These are phyloP conservation scores for Chalara sp. DNA, from an alignment of 2,329 filamentous ascomycete genomes.

Conservation along the genomic window DNA sequence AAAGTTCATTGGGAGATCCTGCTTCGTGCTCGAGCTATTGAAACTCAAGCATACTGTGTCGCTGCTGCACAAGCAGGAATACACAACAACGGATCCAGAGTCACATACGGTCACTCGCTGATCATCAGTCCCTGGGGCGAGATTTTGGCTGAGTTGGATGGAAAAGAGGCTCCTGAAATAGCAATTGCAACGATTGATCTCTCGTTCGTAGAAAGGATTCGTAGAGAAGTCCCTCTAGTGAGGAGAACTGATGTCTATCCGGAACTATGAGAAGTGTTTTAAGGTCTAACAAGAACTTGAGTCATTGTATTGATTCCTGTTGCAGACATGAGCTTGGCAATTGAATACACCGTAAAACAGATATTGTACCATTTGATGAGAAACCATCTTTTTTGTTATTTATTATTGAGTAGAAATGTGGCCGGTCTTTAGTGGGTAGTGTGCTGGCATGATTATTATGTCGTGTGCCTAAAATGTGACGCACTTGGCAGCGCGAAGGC, in stretches of 20 bases:
- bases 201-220: conserved; percentile 8
- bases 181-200: conserved; percentile 8
- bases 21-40: conserved; percentile 11
- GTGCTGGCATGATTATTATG: too few relatives aligned
- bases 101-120: conserved; percentile 12
- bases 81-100: conserved; percentile 8
- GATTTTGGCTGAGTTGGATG: conserved; percentile 6
- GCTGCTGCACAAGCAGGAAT: conserved; percentile 11
- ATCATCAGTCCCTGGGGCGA: conserved; percentile 13
- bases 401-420: too few relatives aligned
- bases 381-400: too few relatives aligned
- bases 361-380: too few relatives aligned
- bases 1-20: conserved; percentile 12
- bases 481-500: too few relatives aligned
- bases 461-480: too few relatives aligned
- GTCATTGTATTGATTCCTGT: too few relatives aligned
- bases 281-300: too few relatives aligned
- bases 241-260: conserved; percentile 12
- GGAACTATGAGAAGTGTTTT: conserved; percentile 2
- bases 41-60: conserved; percentile 11
- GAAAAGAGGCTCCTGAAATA: conserved; percentile 7
- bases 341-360: too few relatives aligned
- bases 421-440: too few relatives aligned
- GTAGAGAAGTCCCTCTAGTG: conserved; percentile 7
- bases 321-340: too few relatives aligned